Base-by-base conservation (phyloP, 495 filamentous ascomycete genomes). In the Penicillium angulare region DNA sequence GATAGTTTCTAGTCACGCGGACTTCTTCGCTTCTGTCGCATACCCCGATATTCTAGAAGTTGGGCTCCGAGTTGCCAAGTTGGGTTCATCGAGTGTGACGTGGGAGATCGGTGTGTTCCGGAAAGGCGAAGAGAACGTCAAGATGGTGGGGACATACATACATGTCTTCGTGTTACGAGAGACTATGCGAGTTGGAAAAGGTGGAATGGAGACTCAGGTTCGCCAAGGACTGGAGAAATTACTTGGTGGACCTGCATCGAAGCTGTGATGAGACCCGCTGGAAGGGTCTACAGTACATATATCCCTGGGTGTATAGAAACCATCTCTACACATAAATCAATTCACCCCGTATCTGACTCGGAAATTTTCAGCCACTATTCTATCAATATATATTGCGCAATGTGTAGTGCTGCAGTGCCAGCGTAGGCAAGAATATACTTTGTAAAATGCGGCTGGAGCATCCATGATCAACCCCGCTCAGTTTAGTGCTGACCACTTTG, bases 81-180 rank as follows among this genome's bases (percentile, higher is more conserved):
- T 98, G 5, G 88, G 90, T 2, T 87, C 82, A 55, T 90, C 88
- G 15, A 95, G 89, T 58, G 92, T 93, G n/a, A 87, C 84, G 7
- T 98, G 96, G 64, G 92, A 98, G 60, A 80, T 95, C 27, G 92
- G 86, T 3, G 79, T 98, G 10, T 97, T 97, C 56, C 86, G 88
- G 59, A 75, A 79, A 50, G 89, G 82, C 0, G 69, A 84, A 29
- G 83, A 89, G n/a, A 72, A 78, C 24, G 89, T 92, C 2, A 88
- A 86, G 64, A 88, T 90, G 45, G 90, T 96, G 3, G 93, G 92
- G 0, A 86, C 84, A 47, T 90, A 93, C 64, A 81, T 86, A 7
- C 92, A 96, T 71, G 92, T 97, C 9, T 97, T 91, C 71, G 89
- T 95, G 10, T 80, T 89, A 47, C 80, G 88, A 52, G 77, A 81